Evolutionary conservation across 345 rosid species (phyloP).

Genomic region (Rubroshorea leprosula): DNA sequence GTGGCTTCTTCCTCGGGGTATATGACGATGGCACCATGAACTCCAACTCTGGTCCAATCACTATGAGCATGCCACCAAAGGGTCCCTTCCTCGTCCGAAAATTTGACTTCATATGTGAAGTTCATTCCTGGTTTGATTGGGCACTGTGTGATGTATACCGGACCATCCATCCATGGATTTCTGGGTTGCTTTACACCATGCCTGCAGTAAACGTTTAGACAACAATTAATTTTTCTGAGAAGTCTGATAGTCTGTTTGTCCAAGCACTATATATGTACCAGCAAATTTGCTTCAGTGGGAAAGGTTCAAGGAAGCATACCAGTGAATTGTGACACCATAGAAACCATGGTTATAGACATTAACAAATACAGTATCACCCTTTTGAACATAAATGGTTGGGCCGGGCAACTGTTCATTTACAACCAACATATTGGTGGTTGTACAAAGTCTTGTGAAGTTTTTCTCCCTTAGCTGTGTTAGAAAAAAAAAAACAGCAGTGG

Average conservation of each 20-base stretch:
- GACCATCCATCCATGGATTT: slow-evolving; percentile 49
- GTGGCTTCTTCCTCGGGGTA: slow-evolving; percentile 13
- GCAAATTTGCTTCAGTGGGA: not conserved
- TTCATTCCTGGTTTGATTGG: slow-evolving; percentile 28
- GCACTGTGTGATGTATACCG: slow-evolving; percentile 40
- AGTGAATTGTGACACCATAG: slow-evolving; percentile 42
- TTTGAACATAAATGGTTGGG: slow-evolving; percentile 29
- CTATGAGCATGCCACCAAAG: slow-evolving; percentile 54
- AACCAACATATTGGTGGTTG: slow-evolving; percentile 28
- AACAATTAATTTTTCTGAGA: no score
- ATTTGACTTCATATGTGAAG: slow-evolving; percentile 27
- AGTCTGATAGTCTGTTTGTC: no score
- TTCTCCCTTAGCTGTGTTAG: slow-evolving; percentile 23
- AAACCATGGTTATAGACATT: slow-evolving; percentile 36
- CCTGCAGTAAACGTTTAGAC: slow-evolving; percentile 16
- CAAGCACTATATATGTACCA: no score
- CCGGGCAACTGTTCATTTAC: slow-evolving; percentile 42
- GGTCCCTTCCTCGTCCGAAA: slow-evolving; percentile 34
- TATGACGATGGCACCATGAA: slow-evolving; percentile 33
- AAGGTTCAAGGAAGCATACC: slow-evolving; percentile 16
- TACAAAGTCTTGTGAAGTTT: slow-evolving; percentile 29
- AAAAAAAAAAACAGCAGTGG: no score
- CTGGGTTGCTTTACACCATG: slow-evolving; percentile 49
- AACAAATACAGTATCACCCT: slow-evolving; percentile 34
- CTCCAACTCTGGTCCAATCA: slow-evolving; percentile 34